Base-by-base conservation (phyloP, 2,329 filamentous ascomycete genomes). In the Colletotrichum phormii region DNA sequence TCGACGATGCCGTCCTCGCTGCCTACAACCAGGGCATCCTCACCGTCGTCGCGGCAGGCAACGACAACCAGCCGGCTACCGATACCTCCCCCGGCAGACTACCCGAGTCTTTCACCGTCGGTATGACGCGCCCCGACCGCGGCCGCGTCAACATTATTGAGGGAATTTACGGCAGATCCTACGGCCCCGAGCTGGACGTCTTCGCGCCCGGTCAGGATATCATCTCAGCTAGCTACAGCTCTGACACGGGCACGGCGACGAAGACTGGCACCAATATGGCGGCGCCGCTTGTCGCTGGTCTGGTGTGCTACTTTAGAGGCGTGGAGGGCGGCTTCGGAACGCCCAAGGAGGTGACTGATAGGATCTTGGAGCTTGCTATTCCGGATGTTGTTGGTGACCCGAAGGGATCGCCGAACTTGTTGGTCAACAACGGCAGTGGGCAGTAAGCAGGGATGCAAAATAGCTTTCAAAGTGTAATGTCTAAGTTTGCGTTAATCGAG, bases 211-310 rank as follows among this genome's bases (percentile, higher is more conserved):
- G 71, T 54, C 71, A 57, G 49, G 59, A 76, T 59, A 80, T 89
- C 57, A 77, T 85, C 12, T 87, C 84, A 57, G 79, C 89, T 2
- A 89, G 83, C 82, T 84, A 83, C 64, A 81, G 82, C 13, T 77
- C 78, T 64, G 82, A 72, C 35, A 82, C 76, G 6, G 83, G 87
- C 24, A 86, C 79, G 24, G 81, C 81, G 49, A 84, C 78, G n/a
- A 84, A 90, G 76, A 87, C 84, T 8, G 90, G 90, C 37, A 92
- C 91, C 5, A 89, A 86, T 33, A 91, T 91, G 89, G 88, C 90
- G 2, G 83, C 85, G 5, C 90, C 90, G 0, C 89, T 91, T 77
- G 84, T 92, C 64, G 84, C 88, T 22, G 91, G 90, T 11, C 77
- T 92, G 31, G 88, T 72, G 51, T 64, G 64, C 13, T 92, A 91